phyloP scores from a whole-genome alignment of 139 green algal species.

The Chlorella sp. region DNA sequence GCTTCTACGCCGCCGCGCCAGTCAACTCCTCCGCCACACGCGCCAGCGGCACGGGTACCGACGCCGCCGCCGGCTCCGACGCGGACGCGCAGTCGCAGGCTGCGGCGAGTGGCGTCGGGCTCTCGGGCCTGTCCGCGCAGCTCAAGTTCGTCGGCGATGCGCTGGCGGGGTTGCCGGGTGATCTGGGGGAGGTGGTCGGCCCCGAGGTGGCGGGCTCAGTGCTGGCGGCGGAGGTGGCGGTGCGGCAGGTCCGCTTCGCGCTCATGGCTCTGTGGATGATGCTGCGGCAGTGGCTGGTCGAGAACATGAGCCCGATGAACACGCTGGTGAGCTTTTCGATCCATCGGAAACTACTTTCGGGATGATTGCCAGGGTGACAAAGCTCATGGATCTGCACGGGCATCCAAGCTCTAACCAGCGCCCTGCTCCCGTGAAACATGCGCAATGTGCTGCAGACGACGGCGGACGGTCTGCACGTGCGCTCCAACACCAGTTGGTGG shows the following conservation, averaged over 20 bases:
- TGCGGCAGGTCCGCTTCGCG: constrained; percentile 17
- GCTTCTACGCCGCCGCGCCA: no score
- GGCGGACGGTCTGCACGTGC: constrained; percentile 11
- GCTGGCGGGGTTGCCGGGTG: neutral
- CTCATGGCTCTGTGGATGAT: constrained; percentile 29
- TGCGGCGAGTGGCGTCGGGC: neutral
- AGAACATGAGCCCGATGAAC: constrained; percentile 26
- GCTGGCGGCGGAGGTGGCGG: no score
- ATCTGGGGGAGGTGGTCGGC: neutral
- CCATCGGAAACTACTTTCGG: neutral
- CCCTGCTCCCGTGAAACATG: neutral
- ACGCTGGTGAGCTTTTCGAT: constrained; percentile 1
- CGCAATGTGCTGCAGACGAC: neutral
- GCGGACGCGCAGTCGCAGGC: no score
- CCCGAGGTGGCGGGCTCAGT: neutral
- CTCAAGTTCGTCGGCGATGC: neutral
- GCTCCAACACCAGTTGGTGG: constrained; percentile 15
- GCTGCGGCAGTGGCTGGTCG: constrained; percentile 33
- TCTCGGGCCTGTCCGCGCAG: neutral
- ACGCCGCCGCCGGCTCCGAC: no score
- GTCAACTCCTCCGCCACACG: no score
- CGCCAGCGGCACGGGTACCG: no score
- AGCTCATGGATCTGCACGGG: no score
- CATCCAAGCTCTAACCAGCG: no score
- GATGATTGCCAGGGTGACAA: no score